Conservation (phyloP, 2,329 filamentous ascomycete species). For the Sphaceloma murrayae region DNA sequence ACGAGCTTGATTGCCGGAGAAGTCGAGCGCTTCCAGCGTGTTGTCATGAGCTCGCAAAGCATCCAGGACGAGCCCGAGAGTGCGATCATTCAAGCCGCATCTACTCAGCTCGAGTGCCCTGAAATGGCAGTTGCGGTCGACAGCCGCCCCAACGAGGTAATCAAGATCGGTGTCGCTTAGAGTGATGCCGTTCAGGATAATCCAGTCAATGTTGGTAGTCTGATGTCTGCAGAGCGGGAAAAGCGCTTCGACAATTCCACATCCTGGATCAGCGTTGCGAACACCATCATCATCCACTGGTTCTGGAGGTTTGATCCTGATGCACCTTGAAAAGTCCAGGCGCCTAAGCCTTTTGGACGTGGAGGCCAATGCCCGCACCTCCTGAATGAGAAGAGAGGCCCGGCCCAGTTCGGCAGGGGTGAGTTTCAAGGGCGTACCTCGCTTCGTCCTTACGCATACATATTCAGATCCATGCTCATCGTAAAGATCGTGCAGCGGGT, state of each 20-base stretch:
- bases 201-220: constrained; percentile 61
- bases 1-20: constrained; percentile 57
- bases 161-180: constrained; percentile 64
- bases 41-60: constrained; percentile 55
- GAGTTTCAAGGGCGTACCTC: constrained; percentile 46
- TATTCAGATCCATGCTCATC: constrained; percentile 54
- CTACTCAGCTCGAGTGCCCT: constrained; percentile 58
- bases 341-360: constrained; percentile 54
- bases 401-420: constrained; percentile 44
- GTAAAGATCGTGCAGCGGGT: constrained; percentile 51
- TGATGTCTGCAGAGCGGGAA: constrained; percentile 58
- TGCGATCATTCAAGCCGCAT: constrained; percentile 50
- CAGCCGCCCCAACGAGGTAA: constrained; percentile 56
- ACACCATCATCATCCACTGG: constrained; percentile 37
- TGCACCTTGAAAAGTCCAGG: constrained; percentile 55
- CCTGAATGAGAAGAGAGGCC: constrained; percentile 55
- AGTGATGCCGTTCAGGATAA: constrained; percentile 57
- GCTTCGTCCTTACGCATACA: constrained; percentile 49
- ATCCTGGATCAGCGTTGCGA: constrained; percentile 49
- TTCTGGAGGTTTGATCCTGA: constrained; percentile 44
- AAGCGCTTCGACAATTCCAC: constrained; percentile 59
- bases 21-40: constrained; percentile 57
- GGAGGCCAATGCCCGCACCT: constrained; percentile 56
- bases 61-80: constrained; percentile 53
- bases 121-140: constrained; percentile 54